Percentiles rank a stretch among this genome's conserved stretches.
These are phyloP conservation scores for Ogataea minuta DNA, from an alignment of 805 yeast species.

Conservation along the genomic window DNA sequence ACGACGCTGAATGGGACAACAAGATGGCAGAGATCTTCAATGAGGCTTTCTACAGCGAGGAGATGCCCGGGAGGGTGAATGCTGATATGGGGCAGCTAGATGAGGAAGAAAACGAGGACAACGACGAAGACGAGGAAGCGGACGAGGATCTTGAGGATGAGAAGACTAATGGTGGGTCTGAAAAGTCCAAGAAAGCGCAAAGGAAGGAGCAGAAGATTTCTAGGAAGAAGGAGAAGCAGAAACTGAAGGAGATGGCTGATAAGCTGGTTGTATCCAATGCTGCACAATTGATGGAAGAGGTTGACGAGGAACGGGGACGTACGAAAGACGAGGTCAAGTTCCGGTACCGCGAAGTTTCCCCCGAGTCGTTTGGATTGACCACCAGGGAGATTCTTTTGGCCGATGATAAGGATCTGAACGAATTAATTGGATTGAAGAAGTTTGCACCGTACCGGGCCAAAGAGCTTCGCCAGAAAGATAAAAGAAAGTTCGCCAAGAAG, in stretches of 20 bases:
- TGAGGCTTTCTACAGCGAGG: slow-evolving; percentile 73
- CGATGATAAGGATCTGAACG: slow-evolving; percentile 81
- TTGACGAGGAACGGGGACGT: slow-evolving; percentile 64
- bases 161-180: slow-evolving; percentile 25
- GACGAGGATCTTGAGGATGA: slow-evolving; percentile 27
- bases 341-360: slow-evolving; percentile 91
- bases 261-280: slow-evolving; percentile 75
- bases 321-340: slow-evolving; percentile 54
- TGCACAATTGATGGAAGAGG: slow-evolving; percentile 62
- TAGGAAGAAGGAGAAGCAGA: slow-evolving; percentile 60
- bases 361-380: slow-evolving; percentile 85
- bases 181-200: slow-evolving; percentile 52
- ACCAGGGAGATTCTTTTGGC: slow-evolving; percentile 88
- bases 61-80: slow-evolving; percentile 67
- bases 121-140: slow-evolving; percentile 32
- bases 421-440: slow-evolving; percentile 83
- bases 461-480: slow-evolving; percentile 71
- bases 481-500: slow-evolving; percentile 78
- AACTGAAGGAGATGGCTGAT: slow-evolving; percentile 66
- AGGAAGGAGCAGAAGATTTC: slow-evolving; percentile 51
- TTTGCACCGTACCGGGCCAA: slow-evolving; percentile 88
- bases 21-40: slow-evolving; percentile 82
- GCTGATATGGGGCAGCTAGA: slow-evolving; percentile 48
- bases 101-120: slow-evolving; percentile 26
- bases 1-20: slow-evolving; percentile 86